These are phyloP conservation scores for Salinomyces thailandicus DNA, from an alignment of 2,329 filamentous ascomycete genomes.

Conservation along the genomic window DNA sequence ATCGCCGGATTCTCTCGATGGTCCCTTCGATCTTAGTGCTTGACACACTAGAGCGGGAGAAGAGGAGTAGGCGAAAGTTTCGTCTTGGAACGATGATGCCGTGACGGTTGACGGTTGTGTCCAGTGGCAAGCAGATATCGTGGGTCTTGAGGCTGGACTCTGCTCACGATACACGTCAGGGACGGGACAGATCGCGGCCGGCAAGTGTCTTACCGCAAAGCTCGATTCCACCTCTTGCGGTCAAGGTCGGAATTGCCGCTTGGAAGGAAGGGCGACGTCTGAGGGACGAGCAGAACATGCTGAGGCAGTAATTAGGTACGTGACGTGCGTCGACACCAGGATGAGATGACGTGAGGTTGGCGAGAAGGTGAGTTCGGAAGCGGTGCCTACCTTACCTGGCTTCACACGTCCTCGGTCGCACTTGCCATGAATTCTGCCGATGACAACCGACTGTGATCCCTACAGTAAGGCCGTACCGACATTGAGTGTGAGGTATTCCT, in stretches of 20 bases:
- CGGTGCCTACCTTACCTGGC: too few relatives aligned
- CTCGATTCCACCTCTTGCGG: conserved; percentile 9
- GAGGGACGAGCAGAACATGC: conserved; percentile 36
- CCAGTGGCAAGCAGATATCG: conserved; percentile 25
- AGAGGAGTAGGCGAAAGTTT: conserved; percentile 22
- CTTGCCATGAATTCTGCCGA: too few relatives aligned
- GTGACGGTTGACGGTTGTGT: conserved; percentile 2
- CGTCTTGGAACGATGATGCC: conserved; percentile 7
- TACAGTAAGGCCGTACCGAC: too few relatives aligned
- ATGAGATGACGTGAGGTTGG: too few relatives aligned
- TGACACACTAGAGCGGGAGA: conserved; percentile 18
- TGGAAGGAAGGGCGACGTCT: conserved; percentile 30
- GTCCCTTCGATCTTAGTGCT: conserved; percentile 12
- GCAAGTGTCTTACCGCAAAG: conserved; percentile 31
- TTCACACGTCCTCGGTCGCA: too few relatives aligned
- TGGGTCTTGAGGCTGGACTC: conserved; percentile 27
- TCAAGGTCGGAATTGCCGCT: conserved; percentile 26
- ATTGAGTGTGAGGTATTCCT: too few relatives aligned
- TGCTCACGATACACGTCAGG: conserved; percentile 13
- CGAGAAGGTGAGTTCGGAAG: too few relatives aligned
- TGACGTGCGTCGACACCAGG: too few relatives aligned
- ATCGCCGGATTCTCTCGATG: conserved; percentile 23
- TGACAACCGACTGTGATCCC: too few relatives aligned
- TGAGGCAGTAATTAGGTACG: too few relatives aligned
- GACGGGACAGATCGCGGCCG: background rate